A percentile compares a stretch with the other conserved stretches of the same genome.
Evolutionary conservation across 768 basidiomycete species (phyloP).

Genomic region (Amanita pseudoporphyria): DNA sequence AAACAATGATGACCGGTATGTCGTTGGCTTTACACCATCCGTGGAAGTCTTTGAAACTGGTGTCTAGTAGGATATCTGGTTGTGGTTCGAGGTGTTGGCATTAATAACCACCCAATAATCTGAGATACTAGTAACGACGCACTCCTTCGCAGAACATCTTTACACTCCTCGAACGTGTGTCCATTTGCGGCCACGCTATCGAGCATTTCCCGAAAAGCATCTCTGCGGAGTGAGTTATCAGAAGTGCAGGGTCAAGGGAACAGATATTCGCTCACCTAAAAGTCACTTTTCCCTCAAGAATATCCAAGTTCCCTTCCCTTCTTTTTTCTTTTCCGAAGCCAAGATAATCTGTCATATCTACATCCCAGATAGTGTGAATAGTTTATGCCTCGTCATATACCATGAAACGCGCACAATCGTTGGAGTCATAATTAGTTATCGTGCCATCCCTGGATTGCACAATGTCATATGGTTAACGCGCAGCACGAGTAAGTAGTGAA

Average conservation of each 20-base stretch:
- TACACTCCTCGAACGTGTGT: constrained; percentile 81
- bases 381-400: not conserved
- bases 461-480: not conserved
- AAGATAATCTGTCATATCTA: constrained; percentile 84
- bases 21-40: constrained; percentile 71
- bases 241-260: not conserved
- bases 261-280: constrained; percentile 44
- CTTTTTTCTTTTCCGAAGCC: constrained; percentile 76
- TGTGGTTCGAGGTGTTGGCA: not conserved
- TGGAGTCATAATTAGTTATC: constrained; percentile 87
- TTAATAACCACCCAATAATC: too few species aligned
- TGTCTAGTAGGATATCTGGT: constrained; percentile 76
- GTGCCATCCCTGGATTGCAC: constrained; percentile 70
- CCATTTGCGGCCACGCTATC: constrained; percentile 66
- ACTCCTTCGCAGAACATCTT: constrained; percentile 66
- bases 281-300: constrained; percentile 53
- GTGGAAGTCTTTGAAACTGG: constrained; percentile 85
- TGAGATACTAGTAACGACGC: constrained; percentile 1
- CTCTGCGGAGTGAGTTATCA: constrained; percentile 35
- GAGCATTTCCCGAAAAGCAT: constrained; percentile 84
- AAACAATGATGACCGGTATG: constrained; percentile 89
- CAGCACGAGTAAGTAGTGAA: not conserved
- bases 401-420: constrained; percentile 60
- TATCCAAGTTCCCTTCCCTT: constrained; percentile 62
- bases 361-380: not conserved